Evolutionary conservation across 345 rosid genomes (phyloP).

Genomic region (Crucihimalaya himalaica): DNA sequence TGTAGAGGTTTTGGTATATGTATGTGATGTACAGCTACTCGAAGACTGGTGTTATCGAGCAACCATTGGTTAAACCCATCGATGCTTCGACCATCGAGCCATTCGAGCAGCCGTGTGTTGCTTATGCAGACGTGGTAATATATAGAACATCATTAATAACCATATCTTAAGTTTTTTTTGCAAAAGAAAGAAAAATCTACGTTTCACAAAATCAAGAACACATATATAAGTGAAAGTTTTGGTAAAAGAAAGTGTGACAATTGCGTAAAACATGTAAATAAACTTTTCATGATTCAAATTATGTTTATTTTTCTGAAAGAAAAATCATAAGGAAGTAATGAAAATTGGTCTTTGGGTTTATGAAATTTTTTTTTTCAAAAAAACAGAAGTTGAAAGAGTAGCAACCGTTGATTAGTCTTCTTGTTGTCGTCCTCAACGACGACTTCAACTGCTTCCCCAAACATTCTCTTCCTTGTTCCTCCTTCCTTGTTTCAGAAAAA

Average conservation of each 20-base stretch:
- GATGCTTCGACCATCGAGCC: background rate
- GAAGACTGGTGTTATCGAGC: background rate
- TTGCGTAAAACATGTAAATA: too few species aligned
- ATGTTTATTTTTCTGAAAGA: too few species aligned
- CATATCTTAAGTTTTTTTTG: too few species aligned
- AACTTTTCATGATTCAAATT: too few species aligned
- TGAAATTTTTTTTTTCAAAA: too few species aligned
- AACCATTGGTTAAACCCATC: background rate
- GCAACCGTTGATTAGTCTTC: constrained; percentile 35
- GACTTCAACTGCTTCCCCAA: constrained; percentile 31
- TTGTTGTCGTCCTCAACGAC: constrained; percentile 34
- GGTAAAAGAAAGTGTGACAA: too few species aligned
- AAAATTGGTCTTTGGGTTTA: background rate
- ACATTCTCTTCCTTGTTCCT: constrained; percentile 3
- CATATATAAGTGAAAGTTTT: too few species aligned
- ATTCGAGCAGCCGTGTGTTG: background rate
- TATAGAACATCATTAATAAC: too few species aligned
- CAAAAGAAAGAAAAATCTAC: too few species aligned
- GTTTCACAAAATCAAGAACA: too few species aligned
- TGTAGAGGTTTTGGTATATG: background rate
- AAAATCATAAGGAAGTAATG: too few species aligned
- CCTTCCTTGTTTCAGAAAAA: constrained; percentile 10
- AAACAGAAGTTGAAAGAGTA: constrained; percentile 20
- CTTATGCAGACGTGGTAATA: too few species aligned
- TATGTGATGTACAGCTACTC: background rate